Base-by-base conservation (phyloP, 257 asterid species). In the Dorcoceras hygrometricum region DNA sequence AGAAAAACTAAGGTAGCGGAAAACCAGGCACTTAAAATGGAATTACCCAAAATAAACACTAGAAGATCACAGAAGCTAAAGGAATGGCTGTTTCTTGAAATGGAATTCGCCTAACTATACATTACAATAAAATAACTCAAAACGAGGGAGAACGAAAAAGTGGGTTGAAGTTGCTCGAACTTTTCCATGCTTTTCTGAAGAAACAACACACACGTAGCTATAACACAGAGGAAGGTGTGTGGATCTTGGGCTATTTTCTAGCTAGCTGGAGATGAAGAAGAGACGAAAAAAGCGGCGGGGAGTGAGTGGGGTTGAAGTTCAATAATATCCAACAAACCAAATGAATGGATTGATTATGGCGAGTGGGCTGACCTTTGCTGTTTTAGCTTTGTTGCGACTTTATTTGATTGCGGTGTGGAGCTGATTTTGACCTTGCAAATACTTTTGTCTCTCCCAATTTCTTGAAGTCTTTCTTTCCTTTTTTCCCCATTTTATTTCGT, bases 281-380 rank as follows among this genome's bases (percentile, higher is more conserved):
- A 67, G 48, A 50, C 60, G 53, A 76, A 66, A 76, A 66, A 67
- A 34, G 71, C 26, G 66, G 39, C 32, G 27, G 28, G 68, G 14
- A 16, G 46, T 16, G 66, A 19, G 71, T 18, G 29, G 16, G 68
- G 59, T 29, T 63, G 60, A 48, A 39, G 72, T 65, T 75, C 80
- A 71, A 71, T 74, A 67, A 46, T 32, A 68, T 36, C 48, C 69
- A 65, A 71, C 61, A 79, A 75, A 75, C 54, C 76, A 36, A 10
- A 8, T 1, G 16, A 10, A 36, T 36, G 46, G 16, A 16, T 8
- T 36, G 76, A 39, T 58, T 59, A 32, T 77, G 69, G 75, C 66
- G 78, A 73, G 73, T 73, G 83, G 67, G 79, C 86, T 80, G 86
- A 86, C 88, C 87, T 70, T 62, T 62, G 84, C 77, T 71, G 76